These are phyloP conservation scores for Podospora fimiseda DNA, from an alignment of 495 filamentous ascomycete species.

Conservation along the genomic window DNA sequence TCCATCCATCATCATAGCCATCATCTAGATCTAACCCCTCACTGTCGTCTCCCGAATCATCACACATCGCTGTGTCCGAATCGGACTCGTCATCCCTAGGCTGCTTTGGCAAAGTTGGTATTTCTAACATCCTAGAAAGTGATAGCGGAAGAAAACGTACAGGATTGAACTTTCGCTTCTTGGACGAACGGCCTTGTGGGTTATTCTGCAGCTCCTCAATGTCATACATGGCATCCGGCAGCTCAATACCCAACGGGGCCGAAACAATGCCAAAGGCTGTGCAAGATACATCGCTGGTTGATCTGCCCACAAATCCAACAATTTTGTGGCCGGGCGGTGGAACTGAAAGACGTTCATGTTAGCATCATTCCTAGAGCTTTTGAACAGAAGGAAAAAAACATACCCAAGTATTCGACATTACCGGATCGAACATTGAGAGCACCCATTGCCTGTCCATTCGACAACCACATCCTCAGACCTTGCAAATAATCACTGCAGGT, in stretches of 20 bases:
- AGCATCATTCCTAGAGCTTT: too few species aligned
- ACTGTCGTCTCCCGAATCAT: not conserved
- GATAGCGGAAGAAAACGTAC: not conserved
- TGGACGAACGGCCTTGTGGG: not conserved
- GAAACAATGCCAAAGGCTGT: conserved; percentile 40
- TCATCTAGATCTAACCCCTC: conserved; percentile 3
- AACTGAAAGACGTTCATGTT: conserved; percentile 10
- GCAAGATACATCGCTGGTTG: conserved; percentile 20
- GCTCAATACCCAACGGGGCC: conserved; percentile 28
- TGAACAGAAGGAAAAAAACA: not conserved
- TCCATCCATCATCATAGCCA: conserved; percentile 10
- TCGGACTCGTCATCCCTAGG: not conserved
- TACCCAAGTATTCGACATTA: conserved; percentile 9
- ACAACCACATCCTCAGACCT: conserved; percentile 4
- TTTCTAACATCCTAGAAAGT: too few species aligned
- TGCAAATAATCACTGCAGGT: not conserved
- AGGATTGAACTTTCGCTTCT: not conserved
- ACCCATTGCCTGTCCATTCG: not conserved
- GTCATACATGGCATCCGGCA: conserved; percentile 33
- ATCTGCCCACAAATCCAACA: conserved; percentile 40
- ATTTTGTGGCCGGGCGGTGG: conserved; percentile 28
- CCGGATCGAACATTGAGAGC: not conserved
- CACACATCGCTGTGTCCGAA: not conserved
- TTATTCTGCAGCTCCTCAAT: conserved; percentile 31
- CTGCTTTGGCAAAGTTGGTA: too few species aligned